phyloP scores from a whole-genome alignment of 2,329 filamentous ascomycete species.

The Cladosporium halotolerans region DNA sequence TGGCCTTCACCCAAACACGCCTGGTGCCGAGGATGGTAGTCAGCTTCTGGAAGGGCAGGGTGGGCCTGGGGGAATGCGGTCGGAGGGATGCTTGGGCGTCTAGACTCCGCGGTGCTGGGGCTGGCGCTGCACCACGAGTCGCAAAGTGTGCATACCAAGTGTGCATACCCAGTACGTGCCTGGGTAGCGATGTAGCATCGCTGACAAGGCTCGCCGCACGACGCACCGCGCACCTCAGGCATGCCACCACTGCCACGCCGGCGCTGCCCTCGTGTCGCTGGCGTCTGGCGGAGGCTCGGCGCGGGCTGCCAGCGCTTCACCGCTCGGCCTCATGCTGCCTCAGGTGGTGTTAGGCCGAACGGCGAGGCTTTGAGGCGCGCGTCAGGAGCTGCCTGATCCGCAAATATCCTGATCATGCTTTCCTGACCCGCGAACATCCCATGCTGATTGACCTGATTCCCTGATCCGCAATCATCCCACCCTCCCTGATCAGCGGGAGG shows the following conservation, averaged over 20 bases:
- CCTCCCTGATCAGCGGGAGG: not conserved
- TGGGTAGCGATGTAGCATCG: not conserved
- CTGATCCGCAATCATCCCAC: not conserved
- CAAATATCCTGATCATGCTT: not conserved
- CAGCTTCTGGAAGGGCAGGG: constrained; percentile 4
- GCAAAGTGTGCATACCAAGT: too few species aligned
- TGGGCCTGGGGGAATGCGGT: not conserved
- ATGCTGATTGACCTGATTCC: not conserved
- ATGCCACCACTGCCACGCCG: not conserved
- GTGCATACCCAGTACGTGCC: too few species aligned
- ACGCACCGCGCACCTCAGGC: not conserved
- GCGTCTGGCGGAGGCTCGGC: not conserved
- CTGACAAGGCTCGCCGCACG: not conserved
- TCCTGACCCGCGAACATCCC: not conserved
- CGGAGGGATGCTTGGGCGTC: not conserved
- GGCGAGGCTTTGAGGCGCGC: constrained; percentile 1
- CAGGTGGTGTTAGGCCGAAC: not conserved
- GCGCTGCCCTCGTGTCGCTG: not conserved
- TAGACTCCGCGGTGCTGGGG: not conserved
- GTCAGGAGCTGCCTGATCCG: not conserved
- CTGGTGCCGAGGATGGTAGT: not conserved
- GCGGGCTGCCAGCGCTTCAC: constrained; percentile 9
- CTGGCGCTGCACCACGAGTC: too few species aligned
- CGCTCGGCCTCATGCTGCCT: not conserved
- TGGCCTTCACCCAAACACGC: not conserved